phyloP scores from a whole-genome alignment of 176 grass and related monocot species.

The Oryza nivara region DNA sequence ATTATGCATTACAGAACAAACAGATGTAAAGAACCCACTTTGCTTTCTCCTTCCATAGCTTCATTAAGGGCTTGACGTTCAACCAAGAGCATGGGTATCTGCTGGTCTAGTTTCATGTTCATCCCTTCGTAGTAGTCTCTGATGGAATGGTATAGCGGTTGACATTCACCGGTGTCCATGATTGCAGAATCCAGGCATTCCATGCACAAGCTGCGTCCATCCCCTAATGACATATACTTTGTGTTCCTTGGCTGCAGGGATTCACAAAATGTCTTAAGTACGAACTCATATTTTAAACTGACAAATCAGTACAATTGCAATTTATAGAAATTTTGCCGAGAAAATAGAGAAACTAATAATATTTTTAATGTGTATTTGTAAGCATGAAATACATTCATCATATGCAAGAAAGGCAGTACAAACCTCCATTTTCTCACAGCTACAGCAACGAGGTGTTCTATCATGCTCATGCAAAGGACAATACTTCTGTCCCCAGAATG shows the following conservation, averaged over 20 bases:
- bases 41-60: slow-evolving; percentile 96
- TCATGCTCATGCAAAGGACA: slow-evolving; percentile 82
- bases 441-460: slow-evolving; percentile 72
- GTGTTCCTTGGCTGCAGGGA: slow-evolving; percentile 67
- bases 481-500: slow-evolving; percentile 95
- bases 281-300: background rate
- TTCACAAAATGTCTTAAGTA: background rate
- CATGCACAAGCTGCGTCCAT: slow-evolving; percentile 83
- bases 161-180: slow-evolving; percentile 93
- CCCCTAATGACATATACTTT: slow-evolving; percentile 79
- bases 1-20: background rate
- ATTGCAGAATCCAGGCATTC: slow-evolving; percentile 87
- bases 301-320: no score
- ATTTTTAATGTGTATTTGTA: no score
- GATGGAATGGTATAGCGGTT: slow-evolving; percentile 85
- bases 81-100: slow-evolving; percentile 97
- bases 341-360: no score
- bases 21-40: slow-evolving; percentile 49
- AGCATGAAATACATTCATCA: background rate
- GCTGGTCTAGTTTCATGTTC: slow-evolving; percentile 97
- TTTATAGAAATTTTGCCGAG: no score
- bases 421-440: slow-evolving; percentile 93
- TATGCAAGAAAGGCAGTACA: background rate
- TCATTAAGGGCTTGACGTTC: slow-evolving; percentile 97
- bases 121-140: slow-evolving; percentile 97